Conservation (phyloP, 2,329 filamentous ascomycete genomes). For the Scedosporium boydii region DNA sequence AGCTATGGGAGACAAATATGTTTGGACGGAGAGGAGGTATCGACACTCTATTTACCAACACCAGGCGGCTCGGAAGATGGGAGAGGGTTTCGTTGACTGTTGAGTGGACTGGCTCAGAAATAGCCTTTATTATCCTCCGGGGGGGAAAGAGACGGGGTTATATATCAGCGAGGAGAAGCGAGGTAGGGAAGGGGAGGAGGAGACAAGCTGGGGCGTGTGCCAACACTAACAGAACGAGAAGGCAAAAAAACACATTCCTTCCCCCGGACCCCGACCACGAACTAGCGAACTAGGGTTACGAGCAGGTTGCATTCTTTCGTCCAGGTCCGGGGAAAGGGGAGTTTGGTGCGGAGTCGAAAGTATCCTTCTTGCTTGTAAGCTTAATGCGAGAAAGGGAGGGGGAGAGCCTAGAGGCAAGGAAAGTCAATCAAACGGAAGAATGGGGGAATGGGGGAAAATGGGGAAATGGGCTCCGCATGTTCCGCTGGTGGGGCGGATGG, state of each 20-base stretch:
- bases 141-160: background rate
- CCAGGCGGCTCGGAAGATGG: background rate
- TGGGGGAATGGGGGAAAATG: constrained; percentile 1
- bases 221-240: background rate
- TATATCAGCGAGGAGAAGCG: background rate
- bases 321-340: constrained; percentile 3
- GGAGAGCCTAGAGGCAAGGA: background rate
- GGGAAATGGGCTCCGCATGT: background rate
- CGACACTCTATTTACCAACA: background rate
- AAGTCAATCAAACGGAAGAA: constrained; percentile 3
- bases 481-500: background rate
- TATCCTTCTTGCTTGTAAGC: background rate
- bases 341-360: background rate
- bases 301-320: background rate
- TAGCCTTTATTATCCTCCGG: background rate
- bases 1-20: background rate
- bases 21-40: background rate
- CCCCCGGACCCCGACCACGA: background rate
- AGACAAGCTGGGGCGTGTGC: background rate
- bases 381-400: background rate
- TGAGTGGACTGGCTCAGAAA: background rate
- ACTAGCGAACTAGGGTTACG: background rate
- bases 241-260: background rate
- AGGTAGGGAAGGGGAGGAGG: background rate
- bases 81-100: background rate